Conservation (phyloP, 2,329 filamentous ascomycete genomes). For the Cytospora mali region DNA sequence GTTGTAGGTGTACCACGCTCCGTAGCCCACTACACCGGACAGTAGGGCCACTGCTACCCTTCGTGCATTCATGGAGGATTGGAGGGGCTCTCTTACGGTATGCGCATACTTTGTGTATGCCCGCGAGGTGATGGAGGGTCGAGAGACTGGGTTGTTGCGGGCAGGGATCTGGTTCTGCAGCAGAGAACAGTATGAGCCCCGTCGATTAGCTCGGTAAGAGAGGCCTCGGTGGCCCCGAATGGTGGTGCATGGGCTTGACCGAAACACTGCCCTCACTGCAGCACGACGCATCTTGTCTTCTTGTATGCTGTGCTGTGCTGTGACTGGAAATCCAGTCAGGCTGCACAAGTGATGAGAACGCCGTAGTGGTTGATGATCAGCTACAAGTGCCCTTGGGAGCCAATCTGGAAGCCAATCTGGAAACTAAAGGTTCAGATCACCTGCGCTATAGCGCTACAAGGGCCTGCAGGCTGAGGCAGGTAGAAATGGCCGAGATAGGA, state of each 20-base stretch:
- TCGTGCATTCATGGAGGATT: slow-evolving; percentile 76
- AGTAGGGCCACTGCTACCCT: slow-evolving; percentile 68
- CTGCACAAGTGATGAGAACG: neutral
- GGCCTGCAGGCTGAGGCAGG: neutral
- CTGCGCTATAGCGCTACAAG: neutral
- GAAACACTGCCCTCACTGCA: slow-evolving; percentile 64
- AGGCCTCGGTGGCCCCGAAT: slow-evolving; percentile 51
- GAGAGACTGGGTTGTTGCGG: slow-evolving; percentile 27
- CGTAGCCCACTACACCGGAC: slow-evolving; percentile 73
- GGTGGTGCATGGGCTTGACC: slow-evolving; percentile 66
- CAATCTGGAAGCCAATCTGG: neutral
- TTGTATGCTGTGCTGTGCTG: neutral
- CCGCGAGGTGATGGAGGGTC: slow-evolving; percentile 35
- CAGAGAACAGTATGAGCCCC: slow-evolving; percentile 40
- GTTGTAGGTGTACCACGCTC: slow-evolving; percentile 75
- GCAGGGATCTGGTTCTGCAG: slow-evolving; percentile 31
- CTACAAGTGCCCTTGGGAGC: neutral
- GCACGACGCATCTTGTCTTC: slow-evolving; percentile 70
- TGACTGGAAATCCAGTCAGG: slow-evolving; percentile 20
- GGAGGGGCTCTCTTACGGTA: slow-evolving; percentile 50
- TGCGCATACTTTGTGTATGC: slow-evolving; percentile 40
- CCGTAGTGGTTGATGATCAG: neutral
- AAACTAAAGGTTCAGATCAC: neutral
- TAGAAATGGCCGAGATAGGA: slow-evolving; percentile 19
- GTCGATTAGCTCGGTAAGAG: slow-evolving; percentile 50